Evolutionary conservation across 2,329 filamentous ascomycete species (phyloP).

Genomic region (Aspergillus puulaauensis): DNA sequence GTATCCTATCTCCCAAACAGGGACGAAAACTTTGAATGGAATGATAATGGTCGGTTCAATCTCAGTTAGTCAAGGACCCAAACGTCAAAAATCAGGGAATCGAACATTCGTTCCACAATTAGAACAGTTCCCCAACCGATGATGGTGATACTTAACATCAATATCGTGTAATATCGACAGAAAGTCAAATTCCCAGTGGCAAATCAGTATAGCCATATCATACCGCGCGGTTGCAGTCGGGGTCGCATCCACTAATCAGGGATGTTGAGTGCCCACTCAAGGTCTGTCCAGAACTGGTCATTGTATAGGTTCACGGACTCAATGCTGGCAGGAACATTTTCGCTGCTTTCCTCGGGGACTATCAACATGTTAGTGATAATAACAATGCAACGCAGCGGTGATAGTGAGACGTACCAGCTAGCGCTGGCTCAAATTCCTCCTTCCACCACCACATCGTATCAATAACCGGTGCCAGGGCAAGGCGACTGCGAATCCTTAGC

Average conservation of each 20-base stretch:
- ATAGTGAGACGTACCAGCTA: background rate
- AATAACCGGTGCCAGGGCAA: slow-evolving; percentile 37
- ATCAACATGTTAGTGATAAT: background rate
- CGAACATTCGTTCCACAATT: too few relatives aligned
- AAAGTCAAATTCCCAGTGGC: too few relatives aligned
- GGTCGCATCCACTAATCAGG: background rate
- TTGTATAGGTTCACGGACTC: slow-evolving; percentile 27
- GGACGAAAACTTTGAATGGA: too few relatives aligned
- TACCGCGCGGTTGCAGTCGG: too few relatives aligned
- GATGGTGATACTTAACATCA: too few relatives aligned
- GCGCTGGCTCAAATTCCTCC: slow-evolving; percentile 36
- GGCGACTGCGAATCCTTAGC: slow-evolving; percentile 41
- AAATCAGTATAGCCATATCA: too few relatives aligned
- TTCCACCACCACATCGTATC: slow-evolving; percentile 47
- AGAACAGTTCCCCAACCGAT: too few relatives aligned
- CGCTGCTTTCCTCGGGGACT: slow-evolving; percentile 15
- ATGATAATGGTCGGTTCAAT: too few relatives aligned
- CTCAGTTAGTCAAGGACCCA: too few relatives aligned
- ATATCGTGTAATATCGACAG: too few relatives aligned
- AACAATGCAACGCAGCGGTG: background rate
- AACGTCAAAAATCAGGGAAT: too few relatives aligned
- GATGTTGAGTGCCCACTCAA: slow-evolving; percentile 36
- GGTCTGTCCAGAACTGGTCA: slow-evolving; percentile 39
- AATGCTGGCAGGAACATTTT: slow-evolving; percentile 8
- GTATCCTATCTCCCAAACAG: too few relatives aligned